These are phyloP conservation scores for Psilocybe sp. DNA, from an alignment of 768 basidiomycete species.

Conservation along the genomic window DNA sequence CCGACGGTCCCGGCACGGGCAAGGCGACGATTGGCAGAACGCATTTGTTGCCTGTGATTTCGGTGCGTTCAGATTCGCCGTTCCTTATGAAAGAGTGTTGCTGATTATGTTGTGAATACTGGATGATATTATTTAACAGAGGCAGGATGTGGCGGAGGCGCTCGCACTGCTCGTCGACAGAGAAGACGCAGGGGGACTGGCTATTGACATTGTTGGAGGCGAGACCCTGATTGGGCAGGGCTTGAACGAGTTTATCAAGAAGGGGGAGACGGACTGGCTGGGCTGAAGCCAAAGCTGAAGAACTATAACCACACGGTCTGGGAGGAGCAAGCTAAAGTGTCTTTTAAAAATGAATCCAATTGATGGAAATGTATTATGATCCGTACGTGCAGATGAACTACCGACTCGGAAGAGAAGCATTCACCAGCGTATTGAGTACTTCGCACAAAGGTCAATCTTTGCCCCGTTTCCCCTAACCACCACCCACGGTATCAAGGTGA, in stretches of 20 bases:
- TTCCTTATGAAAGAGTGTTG: too few relatives aligned
- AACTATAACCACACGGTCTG: too few relatives aligned
- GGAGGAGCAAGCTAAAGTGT: too few relatives aligned
- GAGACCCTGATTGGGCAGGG: conserved; percentile 42
- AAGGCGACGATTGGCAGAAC: conserved; percentile 52
- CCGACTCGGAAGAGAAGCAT: too few relatives aligned
- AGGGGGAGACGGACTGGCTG: conserved; percentile 43
- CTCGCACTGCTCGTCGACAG: conserved; percentile 47
- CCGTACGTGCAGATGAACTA: too few relatives aligned
- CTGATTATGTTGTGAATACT: too few relatives aligned
- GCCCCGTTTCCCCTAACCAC: conserved; percentile 85
- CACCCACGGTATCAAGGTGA: conserved; percentile 48
- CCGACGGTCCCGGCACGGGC: conserved; percentile 47
- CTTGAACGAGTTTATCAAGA: conserved; percentile 47
- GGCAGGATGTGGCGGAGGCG: conserved; percentile 55
- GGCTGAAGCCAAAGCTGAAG: conserved; percentile 11
- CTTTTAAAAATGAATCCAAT: too few relatives aligned
- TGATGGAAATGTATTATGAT: too few relatives aligned
- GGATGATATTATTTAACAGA: conserved; percentile 23
- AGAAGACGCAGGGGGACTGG: conserved; percentile 53
- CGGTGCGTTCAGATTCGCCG: conserved; percentile 36
- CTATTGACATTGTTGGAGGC: conserved; percentile 60
- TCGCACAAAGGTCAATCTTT: conserved; percentile 44
- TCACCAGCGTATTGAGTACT: background rate
- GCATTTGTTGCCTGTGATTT: conserved; percentile 41